phyloP scores from a whole-genome alignment of 2,329 filamentous ascomycete species.

The Trichophyton equinum region DNA sequence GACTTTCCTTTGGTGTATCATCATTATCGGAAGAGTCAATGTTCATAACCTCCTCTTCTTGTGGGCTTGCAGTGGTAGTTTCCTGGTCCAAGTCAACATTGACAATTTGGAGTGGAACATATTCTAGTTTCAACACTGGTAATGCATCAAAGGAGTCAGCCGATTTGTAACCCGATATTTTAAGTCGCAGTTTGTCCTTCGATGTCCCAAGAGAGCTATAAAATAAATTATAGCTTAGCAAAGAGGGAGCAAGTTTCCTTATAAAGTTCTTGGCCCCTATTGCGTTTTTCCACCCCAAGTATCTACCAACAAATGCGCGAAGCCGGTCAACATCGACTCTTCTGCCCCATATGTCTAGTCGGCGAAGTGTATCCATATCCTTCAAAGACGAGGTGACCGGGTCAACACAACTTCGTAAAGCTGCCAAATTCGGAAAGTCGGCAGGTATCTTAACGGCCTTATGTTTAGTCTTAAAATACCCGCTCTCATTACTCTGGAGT shows the following conservation, averaged over 20 bases:
- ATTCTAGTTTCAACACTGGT: constrained; percentile 66
- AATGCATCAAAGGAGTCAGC: constrained; percentile 65
- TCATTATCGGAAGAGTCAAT: constrained; percentile 26
- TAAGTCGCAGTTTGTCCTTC: constrained; percentile 36
- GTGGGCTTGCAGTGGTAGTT: constrained; percentile 7
- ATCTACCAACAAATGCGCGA: constrained; percentile 61
- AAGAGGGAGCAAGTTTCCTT: constrained; percentile 60
- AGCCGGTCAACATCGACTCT: constrained; percentile 54
- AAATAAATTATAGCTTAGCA: constrained; percentile 52
- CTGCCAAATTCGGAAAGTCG: constrained; percentile 64
- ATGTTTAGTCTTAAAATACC: constrained; percentile 65
- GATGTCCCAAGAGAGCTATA: constrained; percentile 19
- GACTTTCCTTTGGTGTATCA: constrained; percentile 16
- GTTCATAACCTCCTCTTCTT: constrained; percentile 9
- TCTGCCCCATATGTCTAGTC: constrained; percentile 47
- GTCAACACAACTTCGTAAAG: constrained; percentile 77
- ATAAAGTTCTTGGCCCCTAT: constrained; percentile 76
- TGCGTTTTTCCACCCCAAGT: constrained; percentile 74
- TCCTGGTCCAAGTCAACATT: constrained; percentile 64
- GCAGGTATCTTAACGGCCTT: constrained; percentile 63
- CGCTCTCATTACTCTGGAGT: constrained; percentile 69
- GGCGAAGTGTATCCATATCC: constrained; percentile 43
- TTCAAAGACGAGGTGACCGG: constrained; percentile 61
- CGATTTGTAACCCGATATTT: constrained; percentile 52
- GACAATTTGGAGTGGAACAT: constrained; percentile 63